These are phyloP conservation scores for Wallacemonas sp. DNA, from an alignment of 208 protist species.

Conservation along the genomic window DNA sequence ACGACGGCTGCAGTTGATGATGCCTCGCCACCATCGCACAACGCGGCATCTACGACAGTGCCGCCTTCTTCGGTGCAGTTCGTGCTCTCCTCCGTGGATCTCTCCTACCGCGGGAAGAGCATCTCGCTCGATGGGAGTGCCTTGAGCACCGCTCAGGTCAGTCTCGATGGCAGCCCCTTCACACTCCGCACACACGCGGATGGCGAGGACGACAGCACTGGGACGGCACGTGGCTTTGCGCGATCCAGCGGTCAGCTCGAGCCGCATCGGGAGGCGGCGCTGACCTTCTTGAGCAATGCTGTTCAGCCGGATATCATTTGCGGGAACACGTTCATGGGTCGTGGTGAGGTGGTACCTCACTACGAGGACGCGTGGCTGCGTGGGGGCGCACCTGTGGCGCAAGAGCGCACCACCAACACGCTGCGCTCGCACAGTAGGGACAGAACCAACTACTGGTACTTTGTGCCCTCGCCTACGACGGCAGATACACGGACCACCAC, in stretches of 20 bases:
- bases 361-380: constrained; percentile 74
- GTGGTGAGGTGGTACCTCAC: constrained; percentile 38
- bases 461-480: constrained; percentile 32
- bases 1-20: not conserved
- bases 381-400: constrained; percentile 51
- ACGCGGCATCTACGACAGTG: not conserved
- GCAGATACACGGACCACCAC: too few relatives aligned
- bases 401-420: constrained; percentile 81
- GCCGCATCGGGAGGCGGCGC: constrained; percentile 52
- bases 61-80: constrained; percentile 14
- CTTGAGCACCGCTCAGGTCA: constrained; percentile 48
- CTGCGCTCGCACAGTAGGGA: constrained; percentile 41
- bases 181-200: constrained; percentile 29
- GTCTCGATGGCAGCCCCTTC: constrained; percentile 68
- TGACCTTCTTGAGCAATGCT: constrained; percentile 55
- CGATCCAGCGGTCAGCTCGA: constrained; percentile 36
- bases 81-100: constrained; percentile 62
- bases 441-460: constrained; percentile 81
- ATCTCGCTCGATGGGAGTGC: constrained; percentile 36
- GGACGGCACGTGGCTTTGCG: not conserved
- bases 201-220: not conserved
- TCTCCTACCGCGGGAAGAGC: constrained; percentile 84
- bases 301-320: constrained; percentile 62
- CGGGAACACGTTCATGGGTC: constrained; percentile 63
- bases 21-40: not conserved